phyloP scores from a whole-genome alignment of 192 early-diverging fungal species.

The Lobosporangium transversale region DNA sequence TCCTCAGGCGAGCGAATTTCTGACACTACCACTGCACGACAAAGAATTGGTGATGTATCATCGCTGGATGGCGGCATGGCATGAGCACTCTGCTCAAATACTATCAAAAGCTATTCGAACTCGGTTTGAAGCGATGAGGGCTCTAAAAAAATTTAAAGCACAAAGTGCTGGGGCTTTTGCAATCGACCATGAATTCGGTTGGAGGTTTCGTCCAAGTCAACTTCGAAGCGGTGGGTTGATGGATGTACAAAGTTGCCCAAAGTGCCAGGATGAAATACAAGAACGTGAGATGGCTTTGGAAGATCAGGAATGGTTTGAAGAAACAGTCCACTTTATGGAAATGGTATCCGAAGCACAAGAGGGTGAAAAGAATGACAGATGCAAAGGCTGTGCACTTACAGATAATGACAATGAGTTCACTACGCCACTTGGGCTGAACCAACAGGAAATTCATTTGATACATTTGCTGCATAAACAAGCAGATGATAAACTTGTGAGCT shows the following conservation, averaged over 20 bases:
- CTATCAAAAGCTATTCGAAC: slow-evolving; percentile 3
- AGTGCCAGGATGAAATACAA: slow-evolving; percentile 3
- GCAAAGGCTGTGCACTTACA: background rate
- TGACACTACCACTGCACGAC: slow-evolving; percentile 2
- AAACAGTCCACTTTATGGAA: slow-evolving; percentile 13
- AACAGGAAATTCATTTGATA: no score
- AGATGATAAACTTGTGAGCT: no score
- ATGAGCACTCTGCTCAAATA: slow-evolving; percentile 9
- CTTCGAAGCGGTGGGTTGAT: no score
- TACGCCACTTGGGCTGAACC: background rate
- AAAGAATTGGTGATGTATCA: slow-evolving; percentile 34
- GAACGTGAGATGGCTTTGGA: slow-evolving; percentile 4
- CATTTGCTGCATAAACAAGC: no score
- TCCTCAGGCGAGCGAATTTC: slow-evolving; percentile 9
- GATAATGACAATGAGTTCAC: background rate
- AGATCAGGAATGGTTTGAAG: slow-evolving; percentile 6
- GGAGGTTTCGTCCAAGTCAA: no score
- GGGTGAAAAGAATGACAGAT: background rate
- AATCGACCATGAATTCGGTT: no score
- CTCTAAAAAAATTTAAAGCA: background rate
- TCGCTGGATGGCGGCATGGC: slow-evolving; percentile 46
- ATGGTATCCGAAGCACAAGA: no score
- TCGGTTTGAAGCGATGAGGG: slow-evolving; percentile 10
- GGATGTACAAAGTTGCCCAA: background rate
- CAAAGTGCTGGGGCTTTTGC: no score